Conservation (phyloP, 306 rosid genomes). For the Biancaea sappan region DNA sequence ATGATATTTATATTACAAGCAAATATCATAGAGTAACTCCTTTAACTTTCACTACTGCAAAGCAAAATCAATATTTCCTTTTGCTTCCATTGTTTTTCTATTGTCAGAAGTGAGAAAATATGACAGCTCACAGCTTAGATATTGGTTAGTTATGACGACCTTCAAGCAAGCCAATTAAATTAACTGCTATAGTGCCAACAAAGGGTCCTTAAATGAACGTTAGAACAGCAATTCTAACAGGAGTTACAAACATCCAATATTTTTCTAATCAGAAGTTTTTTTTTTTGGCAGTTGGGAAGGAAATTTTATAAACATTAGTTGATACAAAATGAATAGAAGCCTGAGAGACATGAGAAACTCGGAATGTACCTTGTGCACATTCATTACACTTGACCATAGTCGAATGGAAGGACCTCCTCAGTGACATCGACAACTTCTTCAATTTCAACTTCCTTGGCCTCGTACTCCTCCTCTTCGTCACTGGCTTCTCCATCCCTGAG, state of each 20-base stretch:
- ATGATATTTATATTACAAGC: too few species aligned
- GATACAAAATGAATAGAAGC: neutral
- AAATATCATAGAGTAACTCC: too few species aligned
- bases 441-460: constrained; percentile 73
- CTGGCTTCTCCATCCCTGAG: constrained; percentile 76
- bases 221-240: neutral
- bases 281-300: neutral
- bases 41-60: too few species aligned
- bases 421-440: constrained; percentile 55
- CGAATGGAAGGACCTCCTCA: constrained; percentile 56
- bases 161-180: neutral
- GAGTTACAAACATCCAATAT: neutral
- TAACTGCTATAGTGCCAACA: neutral
- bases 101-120: neutral
- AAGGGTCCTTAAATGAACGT: neutral
- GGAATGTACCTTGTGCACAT: neutral
- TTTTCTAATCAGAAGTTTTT: too few species aligned
- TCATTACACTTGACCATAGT: constrained; percentile 13
- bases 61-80: too few species aligned
- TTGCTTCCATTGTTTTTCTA: neutral
- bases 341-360: neutral
- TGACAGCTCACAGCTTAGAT: neutral
- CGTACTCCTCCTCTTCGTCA: constrained; percentile 77
- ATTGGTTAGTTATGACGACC: neutral
- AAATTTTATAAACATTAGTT: neutral